Percentiles rank a stretch among this genome's conserved stretches.
These are phyloP conservation scores for Oidiodendron maius DNA, from an alignment of 495 filamentous ascomycete species.

Conservation along the genomic window DNA sequence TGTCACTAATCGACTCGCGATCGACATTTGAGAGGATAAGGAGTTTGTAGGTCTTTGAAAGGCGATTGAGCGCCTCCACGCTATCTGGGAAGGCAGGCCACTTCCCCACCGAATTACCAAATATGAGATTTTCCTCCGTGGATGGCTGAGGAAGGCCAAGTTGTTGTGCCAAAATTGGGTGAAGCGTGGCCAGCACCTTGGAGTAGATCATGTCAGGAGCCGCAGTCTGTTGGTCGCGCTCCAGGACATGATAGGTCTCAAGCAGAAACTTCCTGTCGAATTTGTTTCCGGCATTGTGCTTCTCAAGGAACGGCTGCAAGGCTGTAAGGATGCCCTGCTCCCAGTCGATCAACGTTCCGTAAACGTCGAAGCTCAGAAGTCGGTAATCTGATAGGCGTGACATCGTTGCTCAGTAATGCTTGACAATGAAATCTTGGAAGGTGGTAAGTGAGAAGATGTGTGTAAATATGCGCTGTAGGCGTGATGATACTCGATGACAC, in stretches of 20 bases:
- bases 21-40: constrained; percentile 69
- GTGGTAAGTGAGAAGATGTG: too few relatives aligned
- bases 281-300: constrained; percentile 1
- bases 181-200: constrained; percentile 44
- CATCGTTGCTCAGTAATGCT: too few relatives aligned
- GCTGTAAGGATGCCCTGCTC: constrained; percentile 36
- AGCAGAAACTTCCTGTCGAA: constrained; percentile 28
- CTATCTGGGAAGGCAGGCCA: constrained; percentile 66
- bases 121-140: constrained; percentile 26
- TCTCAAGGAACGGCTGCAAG: constrained; percentile 21
- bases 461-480: too few relatives aligned
- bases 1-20: constrained; percentile 49
- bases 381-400: too few relatives aligned
- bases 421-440: too few relatives aligned
- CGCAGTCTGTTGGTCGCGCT: constrained; percentile 33
- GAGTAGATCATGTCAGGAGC: constrained; percentile 53
- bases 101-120: constrained; percentile 48
- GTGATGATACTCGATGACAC: too few relatives aligned
- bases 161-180: constrained; percentile 36
- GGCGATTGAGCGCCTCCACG: constrained; percentile 43
- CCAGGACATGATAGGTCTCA: constrained; percentile 19
- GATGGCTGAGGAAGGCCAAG: constrained; percentile 30
- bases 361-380: constrained; percentile 71
- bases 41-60: constrained; percentile 57
- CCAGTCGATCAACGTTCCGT: constrained; percentile 80